Percentiles rank a stretch among this genome's conserved stretches.
These are phyloP conservation scores for Botrytis deweyae DNA, from an alignment of 2,329 filamentous ascomycete species.

Conservation along the genomic window DNA sequence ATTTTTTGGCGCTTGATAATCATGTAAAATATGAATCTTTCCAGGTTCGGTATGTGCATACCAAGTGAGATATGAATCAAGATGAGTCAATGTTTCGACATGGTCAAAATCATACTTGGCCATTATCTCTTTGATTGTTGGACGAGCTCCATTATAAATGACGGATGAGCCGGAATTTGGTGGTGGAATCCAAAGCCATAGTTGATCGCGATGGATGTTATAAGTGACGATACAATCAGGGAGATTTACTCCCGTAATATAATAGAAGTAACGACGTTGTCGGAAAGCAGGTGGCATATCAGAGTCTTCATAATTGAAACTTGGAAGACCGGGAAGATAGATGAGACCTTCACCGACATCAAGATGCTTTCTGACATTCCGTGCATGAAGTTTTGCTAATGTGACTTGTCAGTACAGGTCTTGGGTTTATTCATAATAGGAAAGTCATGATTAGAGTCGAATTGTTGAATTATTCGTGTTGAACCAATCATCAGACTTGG, in stretches of 20 bases:
- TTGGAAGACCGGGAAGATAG: slow-evolving; percentile 54
- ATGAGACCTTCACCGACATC: slow-evolving; percentile 50
- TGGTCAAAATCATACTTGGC: slow-evolving; percentile 67
- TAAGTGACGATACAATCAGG: slow-evolving; percentile 57
- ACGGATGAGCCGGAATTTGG: slow-evolving; percentile 57
- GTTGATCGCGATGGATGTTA: slow-evolving; percentile 56
- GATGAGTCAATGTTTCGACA: slow-evolving; percentile 51
- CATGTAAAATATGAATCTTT: slow-evolving; percentile 48
- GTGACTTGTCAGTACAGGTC: not conserved
- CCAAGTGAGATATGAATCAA: slow-evolving; percentile 52
- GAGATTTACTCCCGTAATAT: slow-evolving; percentile 54
- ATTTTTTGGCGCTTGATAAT: slow-evolving; percentile 42
- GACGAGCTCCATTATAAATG: slow-evolving; percentile 64
- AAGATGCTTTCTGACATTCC: slow-evolving; percentile 46
- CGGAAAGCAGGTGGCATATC: slow-evolving; percentile 57
- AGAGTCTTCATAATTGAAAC: slow-evolving; percentile 54
- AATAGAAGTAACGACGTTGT: slow-evolving; percentile 62
- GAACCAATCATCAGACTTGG: not conserved
- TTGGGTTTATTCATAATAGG: not conserved
- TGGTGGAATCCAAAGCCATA: slow-evolving; percentile 73
- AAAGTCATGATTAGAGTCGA: not conserved
- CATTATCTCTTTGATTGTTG: slow-evolving; percentile 60
- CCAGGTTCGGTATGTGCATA: slow-evolving; percentile 43
- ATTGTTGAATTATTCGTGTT: not conserved
- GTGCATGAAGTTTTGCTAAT: slow-evolving; percentile 52